Conservation (phyloP, 805 yeast genomes). For the Cyberlindnera amylophila region DNA sequence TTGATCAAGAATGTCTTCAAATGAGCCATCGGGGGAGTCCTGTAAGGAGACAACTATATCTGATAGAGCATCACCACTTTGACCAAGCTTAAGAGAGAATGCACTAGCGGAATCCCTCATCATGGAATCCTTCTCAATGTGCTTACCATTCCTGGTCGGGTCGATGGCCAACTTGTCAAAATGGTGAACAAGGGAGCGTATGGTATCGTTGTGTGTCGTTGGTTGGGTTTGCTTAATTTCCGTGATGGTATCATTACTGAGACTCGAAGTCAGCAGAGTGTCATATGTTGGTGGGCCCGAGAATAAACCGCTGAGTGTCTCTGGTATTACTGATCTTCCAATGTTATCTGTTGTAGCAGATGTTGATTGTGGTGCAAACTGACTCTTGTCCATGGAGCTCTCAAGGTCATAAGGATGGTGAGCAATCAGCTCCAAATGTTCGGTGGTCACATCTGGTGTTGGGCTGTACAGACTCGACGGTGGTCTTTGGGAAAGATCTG, state of each 20-base stretch:
- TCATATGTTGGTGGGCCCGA: background rate
- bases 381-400: too few relatives aligned
- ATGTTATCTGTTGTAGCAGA: background rate
- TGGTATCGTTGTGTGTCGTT: background rate
- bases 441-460: conserved; percentile 21
- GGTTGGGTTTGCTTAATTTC: background rate
- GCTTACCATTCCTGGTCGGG: background rate
- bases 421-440: background rate
- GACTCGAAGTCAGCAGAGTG: conserved; percentile 2
- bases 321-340: background rate
- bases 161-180: conserved; percentile 9
- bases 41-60: background rate
- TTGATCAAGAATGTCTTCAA: conserved; percentile 26
- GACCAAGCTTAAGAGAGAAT: conserved; percentile 10
- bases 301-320: conserved; percentile 4
- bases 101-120: background rate
- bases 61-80: background rate
- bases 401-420: background rate
- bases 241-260: background rate
- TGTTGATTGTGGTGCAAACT: background rate
- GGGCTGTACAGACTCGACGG: conserved; percentile 26
- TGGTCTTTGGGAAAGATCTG: conserved; percentile 6
- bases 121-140: background rate
- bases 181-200: conserved; percentile 10
- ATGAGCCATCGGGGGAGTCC: conserved; percentile 18